Percentiles rank a stretch among this genome's conserved stretches.
These are phyloP conservation scores for Gentiana macrophylla DNA, from an alignment of 257 asterid genomes.

Conservation along the genomic window DNA sequence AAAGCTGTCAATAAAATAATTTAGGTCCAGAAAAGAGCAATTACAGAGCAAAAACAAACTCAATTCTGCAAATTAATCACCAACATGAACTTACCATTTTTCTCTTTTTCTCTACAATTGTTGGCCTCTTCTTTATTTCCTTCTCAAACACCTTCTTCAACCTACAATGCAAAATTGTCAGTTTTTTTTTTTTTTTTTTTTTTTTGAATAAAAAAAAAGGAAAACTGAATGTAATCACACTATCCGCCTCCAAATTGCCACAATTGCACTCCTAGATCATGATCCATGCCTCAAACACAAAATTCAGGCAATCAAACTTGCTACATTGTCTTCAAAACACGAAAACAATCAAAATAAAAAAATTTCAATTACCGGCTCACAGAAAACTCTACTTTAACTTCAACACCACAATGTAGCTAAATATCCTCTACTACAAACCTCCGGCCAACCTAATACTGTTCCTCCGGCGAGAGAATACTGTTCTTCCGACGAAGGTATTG, in stretches of 20 bases:
- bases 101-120: slow-evolving; percentile 29
- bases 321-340: slow-evolving; percentile 61
- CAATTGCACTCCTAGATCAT: slow-evolving; percentile 28
- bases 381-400: slow-evolving; percentile 10
- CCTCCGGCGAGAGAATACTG: slow-evolving; percentile 19
- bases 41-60: background rate
- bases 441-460: slow-evolving; percentile 20
- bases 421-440: slow-evolving; percentile 6
- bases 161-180: background rate
- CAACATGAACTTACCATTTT: slow-evolving; percentile 61
- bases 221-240: slow-evolving; percentile 2
- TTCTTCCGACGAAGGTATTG: slow-evolving; percentile 32
- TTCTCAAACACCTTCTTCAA: slow-evolving; percentile 6
- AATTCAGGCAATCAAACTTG: slow-evolving; percentile 21
- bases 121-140: slow-evolving; percentile 25
- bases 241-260: background rate
- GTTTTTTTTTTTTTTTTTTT: too few species aligned
- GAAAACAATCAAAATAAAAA: slow-evolving; percentile 46
- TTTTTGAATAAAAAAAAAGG: background rate
- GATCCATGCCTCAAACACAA: slow-evolving; percentile 42
- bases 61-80: slow-evolving; percentile 1
- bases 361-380: slow-evolving; percentile 1
- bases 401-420: slow-evolving; percentile 12
- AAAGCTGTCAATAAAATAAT: too few species aligned
- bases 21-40: background rate